Evolutionary conservation across 768 basidiomycete genomes (phyloP).

Genomic region (Podaxis sp.): DNA sequence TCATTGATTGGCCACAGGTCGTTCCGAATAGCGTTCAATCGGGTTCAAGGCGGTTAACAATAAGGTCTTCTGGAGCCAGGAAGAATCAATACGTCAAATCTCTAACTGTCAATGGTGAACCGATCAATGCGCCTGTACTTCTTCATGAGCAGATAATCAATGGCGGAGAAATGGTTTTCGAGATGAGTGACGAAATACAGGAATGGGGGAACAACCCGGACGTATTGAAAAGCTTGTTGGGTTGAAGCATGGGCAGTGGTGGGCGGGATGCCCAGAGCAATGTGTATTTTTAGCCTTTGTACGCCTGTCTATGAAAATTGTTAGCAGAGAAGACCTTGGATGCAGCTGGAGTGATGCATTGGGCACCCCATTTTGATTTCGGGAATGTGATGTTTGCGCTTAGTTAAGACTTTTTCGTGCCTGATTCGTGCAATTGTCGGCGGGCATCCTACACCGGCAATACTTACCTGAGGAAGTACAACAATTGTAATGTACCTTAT

Average conservation of each 20-base stretch:
- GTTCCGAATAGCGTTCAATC: constrained; percentile 14
- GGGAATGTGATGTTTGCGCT: not conserved
- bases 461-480: not conserved
- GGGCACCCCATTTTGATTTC: too few relatives aligned
- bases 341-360: too few relatives aligned
- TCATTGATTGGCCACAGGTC: constrained; percentile 46
- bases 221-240: constrained; percentile 14
- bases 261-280: not conserved
- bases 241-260: not conserved
- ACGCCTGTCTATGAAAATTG: too few relatives aligned
- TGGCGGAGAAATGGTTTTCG: constrained; percentile 57
- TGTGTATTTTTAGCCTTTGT: not conserved
- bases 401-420: not conserved
- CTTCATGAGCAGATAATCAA: constrained; percentile 53
- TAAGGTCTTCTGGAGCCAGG: constrained; percentile 54
- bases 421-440: not conserved
- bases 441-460: not conserved
- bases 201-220: constrained; percentile 28
- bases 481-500: not conserved
- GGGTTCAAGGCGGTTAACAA: constrained; percentile 34
- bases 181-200: constrained; percentile 49
- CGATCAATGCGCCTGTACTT: constrained; percentile 43
- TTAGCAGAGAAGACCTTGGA: too few relatives aligned
- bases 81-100: constrained; percentile 58
- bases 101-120: constrained; percentile 50